Conservation (phyloP, 176 grass and related monocot genomes). For the Oryza rufipogon region DNA sequence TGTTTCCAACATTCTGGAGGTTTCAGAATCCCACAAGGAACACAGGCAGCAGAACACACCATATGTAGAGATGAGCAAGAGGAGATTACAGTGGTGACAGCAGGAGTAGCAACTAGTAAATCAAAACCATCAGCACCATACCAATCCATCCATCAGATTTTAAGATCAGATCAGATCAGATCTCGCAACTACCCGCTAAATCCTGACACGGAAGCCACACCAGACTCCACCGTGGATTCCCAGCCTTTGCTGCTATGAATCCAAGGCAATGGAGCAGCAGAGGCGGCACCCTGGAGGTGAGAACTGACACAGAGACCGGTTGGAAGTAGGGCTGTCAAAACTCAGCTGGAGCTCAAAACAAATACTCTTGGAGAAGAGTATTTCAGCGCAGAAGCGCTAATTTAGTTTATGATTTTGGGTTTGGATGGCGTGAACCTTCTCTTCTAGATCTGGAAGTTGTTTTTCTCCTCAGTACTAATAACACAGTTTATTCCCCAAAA, state of each 20-base stretch:
- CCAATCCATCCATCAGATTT: background rate
- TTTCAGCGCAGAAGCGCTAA: background rate
- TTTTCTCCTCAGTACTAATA: too few species aligned
- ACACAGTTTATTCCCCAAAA: background rate
- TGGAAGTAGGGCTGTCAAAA: too few species aligned
- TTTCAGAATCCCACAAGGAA: background rate
- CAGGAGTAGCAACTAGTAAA: background rate
- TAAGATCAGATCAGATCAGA: background rate
- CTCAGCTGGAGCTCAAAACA: background rate
- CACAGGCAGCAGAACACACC: background rate
- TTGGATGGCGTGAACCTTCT: constrained; percentile 20
- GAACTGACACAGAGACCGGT: too few species aligned
- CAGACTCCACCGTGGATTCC: constrained; percentile 18
- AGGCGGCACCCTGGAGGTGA: background rate
- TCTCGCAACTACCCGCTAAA: constrained; percentile 3
- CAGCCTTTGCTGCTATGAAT: background rate
- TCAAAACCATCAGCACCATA: background rate
- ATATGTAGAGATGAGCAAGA: background rate
- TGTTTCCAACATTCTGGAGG: background rate
- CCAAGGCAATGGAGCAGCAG: background rate
- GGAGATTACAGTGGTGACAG: background rate
- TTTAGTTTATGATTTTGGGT: background rate
- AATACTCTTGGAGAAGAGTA: background rate
- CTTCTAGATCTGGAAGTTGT: too few species aligned
- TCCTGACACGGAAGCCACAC: background rate